phyloP scores from a whole-genome alignment of 2,329 filamentous ascomycete species.

The Alternaria arbusti region DNA sequence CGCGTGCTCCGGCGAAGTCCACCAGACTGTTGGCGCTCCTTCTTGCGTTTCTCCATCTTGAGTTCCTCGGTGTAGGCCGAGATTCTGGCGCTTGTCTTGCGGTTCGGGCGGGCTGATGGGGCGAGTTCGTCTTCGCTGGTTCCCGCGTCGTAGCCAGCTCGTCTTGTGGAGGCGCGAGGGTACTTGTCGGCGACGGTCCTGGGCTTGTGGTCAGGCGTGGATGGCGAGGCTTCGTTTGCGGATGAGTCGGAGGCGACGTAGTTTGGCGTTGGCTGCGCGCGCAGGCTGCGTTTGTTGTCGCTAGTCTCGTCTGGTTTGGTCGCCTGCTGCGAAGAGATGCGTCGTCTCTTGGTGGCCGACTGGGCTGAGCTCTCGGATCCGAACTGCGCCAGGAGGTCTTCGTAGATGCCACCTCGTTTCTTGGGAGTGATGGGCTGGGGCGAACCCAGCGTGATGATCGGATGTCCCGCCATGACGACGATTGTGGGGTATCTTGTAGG shows the following conservation, averaged over 20 bases:
- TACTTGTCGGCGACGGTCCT: not conserved
- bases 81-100: constrained; percentile 18
- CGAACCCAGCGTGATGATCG: constrained; percentile 18
- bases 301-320: not conserved
- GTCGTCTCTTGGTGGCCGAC: constrained; percentile 40
- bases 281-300: constrained; percentile 19
- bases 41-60: constrained; percentile 42
- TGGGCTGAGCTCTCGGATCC: constrained; percentile 36
- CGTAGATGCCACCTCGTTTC: constrained; percentile 29
- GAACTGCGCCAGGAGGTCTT: constrained; percentile 40
- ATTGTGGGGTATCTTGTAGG: not conserved
- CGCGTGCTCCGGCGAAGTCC: constrained; percentile 31
- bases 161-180: not conserved
- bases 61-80: constrained; percentile 29
- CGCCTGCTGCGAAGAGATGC: constrained; percentile 15
- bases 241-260: constrained; percentile 11
- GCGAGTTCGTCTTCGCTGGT: constrained; percentile 36
- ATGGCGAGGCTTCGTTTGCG: not conserved
- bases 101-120: constrained; percentile 11
- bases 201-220: not conserved
- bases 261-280: constrained; percentile 3
- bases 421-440: constrained; percentile 32
- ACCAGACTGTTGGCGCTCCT: constrained; percentile 13
- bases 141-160: constrained; percentile 2
- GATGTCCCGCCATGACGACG: constrained; percentile 27